Base-by-base conservation (phyloP, 1,284 basidiomycete species). In the Cystobasidiaceae sp. region DNA sequence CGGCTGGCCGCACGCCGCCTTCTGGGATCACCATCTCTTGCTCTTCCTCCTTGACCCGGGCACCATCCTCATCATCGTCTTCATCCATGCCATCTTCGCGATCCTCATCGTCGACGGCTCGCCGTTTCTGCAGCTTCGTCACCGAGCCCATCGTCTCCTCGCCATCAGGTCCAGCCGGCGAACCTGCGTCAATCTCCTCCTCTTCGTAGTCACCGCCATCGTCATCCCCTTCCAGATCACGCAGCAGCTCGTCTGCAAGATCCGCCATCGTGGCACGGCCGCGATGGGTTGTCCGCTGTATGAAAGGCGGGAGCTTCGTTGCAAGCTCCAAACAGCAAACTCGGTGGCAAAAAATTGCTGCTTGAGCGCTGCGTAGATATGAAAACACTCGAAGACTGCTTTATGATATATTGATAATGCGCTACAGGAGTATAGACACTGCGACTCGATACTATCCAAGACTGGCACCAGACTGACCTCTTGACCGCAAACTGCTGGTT, bases 1-100 rank as follows among this genome's bases (percentile, higher is more conserved):
- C 93, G 7, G 93, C 89, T 7, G 94, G 94, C 70, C 85, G 85
- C 2, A 94, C 81, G 4, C 94, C 94, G 4, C 93, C 93, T 70
- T 90, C 86, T 0, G 93, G 83, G 0, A 97, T 85, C n/a, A 88
- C 81, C 4, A 83, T 83, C 7, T 72, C 72, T 8, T 73, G 73
- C 39, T 70, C 70, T 28, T 67, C 70, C 0, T 75, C 75, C 55
- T 76, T 72, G 50, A 75, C 75, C 66, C 21, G 23, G 4, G 27
- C 27, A n/a, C 27, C 46, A 17, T 44, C 60, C 6, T 19, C 46
- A 30, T 68, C 67, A 7, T n/a, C n/a, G n/a, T n/a, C n/a, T n/a
- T 39, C 52, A 30, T 74, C 73, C 21, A 68, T 74, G 9, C 73
- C 76, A 69, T 77, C 78, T 0, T 80, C 78, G 13, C n/a, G n/a